Base-by-base conservation (phyloP, 1,139 yeast genomes). In the Sugiyamaella xylanicola region DNA sequence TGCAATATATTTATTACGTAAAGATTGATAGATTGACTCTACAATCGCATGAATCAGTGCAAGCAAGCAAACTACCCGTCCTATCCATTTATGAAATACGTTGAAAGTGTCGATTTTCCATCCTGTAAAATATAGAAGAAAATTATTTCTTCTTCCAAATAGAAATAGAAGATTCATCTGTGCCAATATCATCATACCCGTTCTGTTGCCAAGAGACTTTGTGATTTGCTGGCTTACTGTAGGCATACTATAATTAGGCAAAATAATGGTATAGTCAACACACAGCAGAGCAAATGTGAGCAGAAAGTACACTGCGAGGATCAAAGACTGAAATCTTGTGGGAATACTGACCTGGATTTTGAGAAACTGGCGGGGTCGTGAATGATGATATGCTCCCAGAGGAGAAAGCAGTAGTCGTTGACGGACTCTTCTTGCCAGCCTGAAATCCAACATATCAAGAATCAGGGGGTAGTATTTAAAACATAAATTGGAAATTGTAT, bases 61-160 rank as follows among this genome's bases (percentile, higher is more conserved):
- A 61, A 82, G 85, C 1, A 75, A 51, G 53, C 81, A 72, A 15
- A 80, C 70, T 2, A 80, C 68, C 69, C 92, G 77, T 1, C 85
- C 82, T 7, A 82, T 65, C 86, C 88, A 84, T 64, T 85, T 82
- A 70, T 87, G 95, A 67, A 82, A 77, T 20, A 80, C 73, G 56
- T 84, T 73, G 66, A 86, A 85, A 46, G 87, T 77, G 1, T 84
- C 74, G 62, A 78, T 79, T 21, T 80, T 75, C 86, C 90, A 84
- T 45, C 89, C 87, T 2, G 90, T 83, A 46, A 83, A 51, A 75
- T 79, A 77, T 61, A 82, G 81, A 64, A 87, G 68, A 53, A 86
- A 71, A 67, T 86, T 87, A 68, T 87, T 87, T 73, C 89, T 75
- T 16, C 87, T 86, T 5, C 85, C 83, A 66, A 85, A 83, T 42